Base-by-base conservation (phyloP, 1,284 basidiomycete species). In the Pseudomicrostroma phylloplanum region DNA sequence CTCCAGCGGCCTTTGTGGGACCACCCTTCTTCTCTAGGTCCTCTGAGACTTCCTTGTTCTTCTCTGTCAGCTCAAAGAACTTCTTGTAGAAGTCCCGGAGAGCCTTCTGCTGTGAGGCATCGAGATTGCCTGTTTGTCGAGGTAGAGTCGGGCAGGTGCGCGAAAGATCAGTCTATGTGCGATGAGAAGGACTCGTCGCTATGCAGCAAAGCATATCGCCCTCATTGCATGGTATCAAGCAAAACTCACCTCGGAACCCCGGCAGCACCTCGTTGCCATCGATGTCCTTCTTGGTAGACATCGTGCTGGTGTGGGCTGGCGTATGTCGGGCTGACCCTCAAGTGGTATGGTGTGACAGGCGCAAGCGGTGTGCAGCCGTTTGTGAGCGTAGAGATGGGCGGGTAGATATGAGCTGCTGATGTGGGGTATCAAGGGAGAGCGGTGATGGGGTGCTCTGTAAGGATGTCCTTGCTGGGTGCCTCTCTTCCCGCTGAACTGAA, bases 1-100 rank as follows among this genome's bases (percentile, higher is more conserved):
- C 57, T 30, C 57, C 53, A 23, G 51, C 65, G 1, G 60, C 61
- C 8, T 61, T 41, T 21, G 51, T 11, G 25, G 65, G 66, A 15
- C 74, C 76, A 48, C 77, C 77, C 12, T 63, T 54, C 19, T 41
- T 46, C 25, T 71, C 68, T 26, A 79, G 64, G 55, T 65, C 65
- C 12, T 68, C 72, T 42, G 77, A 79, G 54, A 67, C 64, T 25
- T 75, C 68, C 51, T 62, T 62, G 69, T 79, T 78, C 61, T 64
- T 67, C 43, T 74, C 69, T 17, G 67, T 71, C 46, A 79, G 66
- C 59, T 77, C 73, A 51, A 69, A 69, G 39, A 78, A 67, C 53
- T 69, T 63, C 54, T 61, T 46, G 64, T 68, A 78, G 2, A 73
- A 68, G 57, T 77, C 70, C 41, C 73, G 64, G 26, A 79, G 68